Evolutionary conservation across 495 filamentous ascomycete genomes (phyloP), one percentile per base, ranked within the genome.

Genomic region (Aspergillus ellipticus): DNA sequence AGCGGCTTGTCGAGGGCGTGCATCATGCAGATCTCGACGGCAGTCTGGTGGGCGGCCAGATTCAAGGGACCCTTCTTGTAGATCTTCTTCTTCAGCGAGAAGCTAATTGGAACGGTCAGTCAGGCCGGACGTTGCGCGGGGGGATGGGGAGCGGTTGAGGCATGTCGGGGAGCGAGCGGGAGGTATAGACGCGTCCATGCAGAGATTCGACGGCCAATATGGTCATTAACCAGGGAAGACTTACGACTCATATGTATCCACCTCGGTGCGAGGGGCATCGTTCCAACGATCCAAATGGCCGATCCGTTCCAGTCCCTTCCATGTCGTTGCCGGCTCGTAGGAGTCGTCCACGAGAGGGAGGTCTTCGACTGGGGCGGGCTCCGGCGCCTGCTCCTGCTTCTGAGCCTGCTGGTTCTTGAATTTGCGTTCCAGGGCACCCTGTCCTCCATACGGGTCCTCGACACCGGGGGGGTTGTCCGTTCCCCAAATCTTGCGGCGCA

Each of bases 321-420:
- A 82, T 6, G 71, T 78, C 29, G 72, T 69, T 49, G 89, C 86
- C 22, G 80, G 80, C 46, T 68, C 62, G 65, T 92, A 92, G 4
- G 65, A 50, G 28, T 42, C 29, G 48, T 59, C 61, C 10, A 43
- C 59, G 29, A 39, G 20, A 26, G 47, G 58, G 9, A 43, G 26
- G 16, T 60, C 60, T 43, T 58, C 60, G 24, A 26, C 22, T 11
- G 33, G 26, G 17, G 55, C 53, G 26, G 37, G 47, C 9, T 20
- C 56, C 51, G 46, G 35, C 21, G 35, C 11, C 24, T 54, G 57
- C 37, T 56, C 51, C 53, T 66, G 67, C 41, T 49, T 28, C n/a
- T 39, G 46, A 17, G 58, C 31, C 35, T 61, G 59, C 31, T 57
- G 49, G 37, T 61, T 60, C 56, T 63, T 63, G 22, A 64, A 66